Percentiles rank a stretch among this genome's conserved stretches.
phyloP scores from a whole-genome alignment of 345 rosid species.

The Syzygium aromaticum region DNA sequence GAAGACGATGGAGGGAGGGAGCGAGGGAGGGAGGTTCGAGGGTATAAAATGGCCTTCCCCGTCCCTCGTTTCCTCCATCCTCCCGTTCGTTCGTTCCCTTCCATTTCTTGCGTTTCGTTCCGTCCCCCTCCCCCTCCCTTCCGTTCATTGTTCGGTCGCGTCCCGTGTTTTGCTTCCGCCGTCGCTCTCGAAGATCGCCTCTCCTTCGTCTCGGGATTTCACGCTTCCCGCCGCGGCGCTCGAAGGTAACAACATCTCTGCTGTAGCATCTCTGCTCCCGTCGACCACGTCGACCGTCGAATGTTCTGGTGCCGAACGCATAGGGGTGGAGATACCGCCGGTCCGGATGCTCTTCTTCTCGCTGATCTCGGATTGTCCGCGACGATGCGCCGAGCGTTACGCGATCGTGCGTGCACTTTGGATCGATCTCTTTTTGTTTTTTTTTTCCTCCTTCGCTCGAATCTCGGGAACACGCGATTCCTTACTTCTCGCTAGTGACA shows the following conservation, averaged over 20 bases:
- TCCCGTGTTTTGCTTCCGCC: background rate
- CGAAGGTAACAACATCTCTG: no score
- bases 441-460: background rate
- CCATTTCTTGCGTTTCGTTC: background rate
- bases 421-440: background rate
- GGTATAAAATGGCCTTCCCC: background rate
- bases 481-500: background rate
- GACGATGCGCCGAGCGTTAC: background rate
- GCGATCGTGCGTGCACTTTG: background rate
- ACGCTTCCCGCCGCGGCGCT: background rate
- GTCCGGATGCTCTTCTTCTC: background rate
- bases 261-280: background rate
- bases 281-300: background rate
- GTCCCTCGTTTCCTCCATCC: slow-evolving; percentile 3
- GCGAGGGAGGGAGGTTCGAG: background rate
- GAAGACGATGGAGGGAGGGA: no score
- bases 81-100: background rate
- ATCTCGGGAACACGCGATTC: background rate
- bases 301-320: background rate
- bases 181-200: background rate
- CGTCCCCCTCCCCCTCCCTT: no score
- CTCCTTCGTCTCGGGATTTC: background rate
- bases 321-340: background rate
- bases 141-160: background rate
- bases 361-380: background rate